phyloP scores from a whole-genome alignment of 495 filamentous ascomycete genomes.

The Penicillium canescens region DNA sequence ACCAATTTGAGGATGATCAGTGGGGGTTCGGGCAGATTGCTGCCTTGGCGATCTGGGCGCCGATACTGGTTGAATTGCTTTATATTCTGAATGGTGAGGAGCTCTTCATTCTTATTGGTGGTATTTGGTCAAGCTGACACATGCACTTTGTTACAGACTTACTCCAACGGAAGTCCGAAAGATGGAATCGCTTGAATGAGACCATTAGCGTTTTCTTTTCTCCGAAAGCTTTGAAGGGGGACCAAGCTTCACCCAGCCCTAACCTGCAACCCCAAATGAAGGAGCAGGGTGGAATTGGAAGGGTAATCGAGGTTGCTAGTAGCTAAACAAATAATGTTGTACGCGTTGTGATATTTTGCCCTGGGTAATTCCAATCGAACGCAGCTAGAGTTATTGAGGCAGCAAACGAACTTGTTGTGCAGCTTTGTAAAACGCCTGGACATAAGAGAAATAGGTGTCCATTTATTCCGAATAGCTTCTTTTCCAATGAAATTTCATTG shows the following conservation, averaged over 20 bases:
- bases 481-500: no score
- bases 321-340: no score
- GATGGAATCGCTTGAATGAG: neutral
- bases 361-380: no score
- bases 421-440: no score
- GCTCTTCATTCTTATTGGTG: neutral
- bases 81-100: neutral
- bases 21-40: slow-evolving; percentile 2
- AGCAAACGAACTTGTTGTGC: no score
- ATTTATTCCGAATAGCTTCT: no score
- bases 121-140: neutral
- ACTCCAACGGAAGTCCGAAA: neutral
- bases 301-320: no score
- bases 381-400: no score
- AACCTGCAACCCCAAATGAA: neutral
- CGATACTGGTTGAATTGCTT: neutral
- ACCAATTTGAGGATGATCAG: slow-evolving; percentile 1
- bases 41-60: neutral
- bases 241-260: neutral
- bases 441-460: no score
- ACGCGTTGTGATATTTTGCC: no score
- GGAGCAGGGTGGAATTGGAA: neutral
- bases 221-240: neutral
- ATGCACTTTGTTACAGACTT: neutral
- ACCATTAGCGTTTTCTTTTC: neutral